Conservation (phyloP, 2,329 filamentous ascomycete species). For the Sporothrix protearum region DNA sequence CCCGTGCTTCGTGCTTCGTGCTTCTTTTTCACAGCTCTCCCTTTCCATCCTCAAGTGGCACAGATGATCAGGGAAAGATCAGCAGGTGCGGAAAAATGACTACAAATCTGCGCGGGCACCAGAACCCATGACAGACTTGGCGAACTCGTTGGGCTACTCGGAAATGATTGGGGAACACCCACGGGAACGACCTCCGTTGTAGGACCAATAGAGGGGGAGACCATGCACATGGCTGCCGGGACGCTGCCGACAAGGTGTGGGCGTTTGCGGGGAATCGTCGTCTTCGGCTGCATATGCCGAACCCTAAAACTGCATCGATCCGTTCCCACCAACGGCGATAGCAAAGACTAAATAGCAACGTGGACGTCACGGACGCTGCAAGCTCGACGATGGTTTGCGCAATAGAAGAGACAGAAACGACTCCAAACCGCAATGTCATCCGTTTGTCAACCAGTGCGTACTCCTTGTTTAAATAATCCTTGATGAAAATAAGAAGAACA, state of each 20-base stretch:
- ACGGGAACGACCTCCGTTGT: neutral
- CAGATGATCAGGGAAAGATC: neutral
- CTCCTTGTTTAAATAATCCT: neutral
- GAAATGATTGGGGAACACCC: neutral
- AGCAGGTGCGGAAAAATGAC: neutral
- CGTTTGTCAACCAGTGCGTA: neutral
- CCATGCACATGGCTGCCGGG: neutral
- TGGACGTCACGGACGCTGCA: neutral
- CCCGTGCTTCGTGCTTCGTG: neutral
- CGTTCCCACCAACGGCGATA: neutral
- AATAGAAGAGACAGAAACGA: neutral
- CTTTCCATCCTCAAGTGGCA: neutral
- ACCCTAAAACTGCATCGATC: neutral
- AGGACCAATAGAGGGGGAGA: neutral
- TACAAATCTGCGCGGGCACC: neutral
- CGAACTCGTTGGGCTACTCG: neutral
- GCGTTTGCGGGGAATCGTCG: conserved; percentile 1
- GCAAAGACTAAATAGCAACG: neutral
- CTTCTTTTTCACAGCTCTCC: neutral
- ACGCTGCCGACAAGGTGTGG: neutral
- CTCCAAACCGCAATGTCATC: neutral
- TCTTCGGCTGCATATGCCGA: conserved; percentile 18
- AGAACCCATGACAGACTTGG: neutral
- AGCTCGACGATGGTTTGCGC: neutral
- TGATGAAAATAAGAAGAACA: neutral